Conservation (phyloP, 495 filamentous ascomycete species). For the Tricharina praecox region DNA sequence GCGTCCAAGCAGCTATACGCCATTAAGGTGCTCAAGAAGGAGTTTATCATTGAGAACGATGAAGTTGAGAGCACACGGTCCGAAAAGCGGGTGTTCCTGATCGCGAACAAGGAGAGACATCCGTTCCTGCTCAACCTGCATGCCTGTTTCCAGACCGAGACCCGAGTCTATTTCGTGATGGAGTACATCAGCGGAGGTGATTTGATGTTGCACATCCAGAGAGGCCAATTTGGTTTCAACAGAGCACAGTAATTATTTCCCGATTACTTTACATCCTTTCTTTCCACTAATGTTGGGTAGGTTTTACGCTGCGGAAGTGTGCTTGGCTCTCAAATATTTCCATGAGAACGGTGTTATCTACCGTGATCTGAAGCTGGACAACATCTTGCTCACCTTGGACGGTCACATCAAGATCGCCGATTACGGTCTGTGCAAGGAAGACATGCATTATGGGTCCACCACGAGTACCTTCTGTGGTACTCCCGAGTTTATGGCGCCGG, state of each 20-base stretch:
- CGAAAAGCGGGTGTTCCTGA: conserved; percentile 90
- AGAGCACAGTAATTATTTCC: conserved; percentile 64
- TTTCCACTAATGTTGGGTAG: conserved; percentile 29
- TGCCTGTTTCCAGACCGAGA: conserved; percentile 99
- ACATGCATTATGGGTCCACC: conserved; percentile 97
- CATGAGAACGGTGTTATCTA: conserved; percentile 99
- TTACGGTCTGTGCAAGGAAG: conserved; percentile 97
- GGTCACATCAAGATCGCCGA: conserved; percentile 98
- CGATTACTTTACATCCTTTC: not conserved
- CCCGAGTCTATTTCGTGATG: conserved; percentile 98
- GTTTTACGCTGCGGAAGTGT: conserved; percentile 96
- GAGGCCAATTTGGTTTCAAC: conserved; percentile 88
- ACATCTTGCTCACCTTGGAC: conserved; percentile 88
- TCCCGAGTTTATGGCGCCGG: conserved; percentile 97
- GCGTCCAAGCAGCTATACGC: conserved; percentile 78
- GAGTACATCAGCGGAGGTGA: conserved; percentile 99
- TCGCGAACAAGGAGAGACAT: conserved; percentile 95
- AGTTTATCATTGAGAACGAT: conserved; percentile 99
- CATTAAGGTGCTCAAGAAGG: conserved; percentile 99
- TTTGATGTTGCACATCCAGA: conserved; percentile 97
- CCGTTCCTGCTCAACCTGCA: conserved; percentile 91
- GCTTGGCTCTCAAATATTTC: conserved; percentile 95
- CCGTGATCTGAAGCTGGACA: conserved; percentile 97
- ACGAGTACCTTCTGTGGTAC: conserved; percentile 99
- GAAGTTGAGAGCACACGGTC: conserved; percentile 98